Base-by-base conservation (phyloP, 1,284 basidiomycete species). In the Acaromyces ingoldii region DNA sequence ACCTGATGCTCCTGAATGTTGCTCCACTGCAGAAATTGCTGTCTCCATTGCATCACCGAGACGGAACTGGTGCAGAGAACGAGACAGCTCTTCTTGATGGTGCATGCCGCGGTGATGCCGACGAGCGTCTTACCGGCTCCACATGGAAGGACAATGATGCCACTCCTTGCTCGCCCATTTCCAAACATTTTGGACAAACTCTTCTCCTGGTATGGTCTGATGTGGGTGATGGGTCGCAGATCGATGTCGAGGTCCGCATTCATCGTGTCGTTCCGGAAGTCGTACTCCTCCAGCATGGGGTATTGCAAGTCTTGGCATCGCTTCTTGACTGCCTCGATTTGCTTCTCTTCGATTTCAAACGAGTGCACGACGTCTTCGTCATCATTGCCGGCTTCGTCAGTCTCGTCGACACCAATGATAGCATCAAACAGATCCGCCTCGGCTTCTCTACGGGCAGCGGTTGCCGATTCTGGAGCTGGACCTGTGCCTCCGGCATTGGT, bases 51-150 rank as follows among this genome's bases (percentile, higher is more conserved):
- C 71, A 73, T 73, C 28, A 75, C 72, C 38, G 65, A 69, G 37
- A 75, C 72, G 52, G 66, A 70, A 55, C 70, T 71, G n/a, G 71
- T 75, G 77, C 93, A 97, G 41, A 98, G 80, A 25, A 98, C 91
- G n/a, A 99, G 82, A 70, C 91, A 93, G 28, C 91, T 95, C 80
- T 99, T 99, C 79, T 96, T 96, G 79, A 98, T 95, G 17, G 95
- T 98, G 72, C 92, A 97, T 10, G 95, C 95, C 3, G 95, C 95
- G 0, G 95, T 98, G 70, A 99, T 97, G 15, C 95, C 95, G 5
- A 98, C 95, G 3, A 99, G 82, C 9, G 95, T 98, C 80, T 99
- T 98, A 42, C 95, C 95, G 28, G 95, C 95, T 57, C 95, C 95
- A 74, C 95, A 99, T 34, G 95, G 95, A 28, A 99, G 80, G 3